Conservation (phyloP, 345 rosid species). For the thale cress (Arabidopsis thaliana) region TAIR10.1 NC_003074.8:18498001-18498500, state of each 20-base stretch:
- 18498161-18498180: constrained; percentile 80
- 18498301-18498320: constrained; percentile 77
- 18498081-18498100: constrained; percentile 97
- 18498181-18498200: constrained; percentile 72
- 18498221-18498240: constrained; percentile 89
- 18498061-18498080: constrained; percentile 82
- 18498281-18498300: constrained; percentile 79
- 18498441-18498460: constrained; percentile 8
- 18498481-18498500: constrained; percentile 8
- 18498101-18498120: constrained; percentile 85
- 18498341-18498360: constrained; percentile 91
- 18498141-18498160: constrained; percentile 74
- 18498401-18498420: background rate
- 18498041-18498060: constrained; percentile 98
- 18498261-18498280: constrained; percentile 90
- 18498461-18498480: constrained; percentile 6
- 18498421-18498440: background rate
- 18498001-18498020: constrained; percentile 77
- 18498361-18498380: constrained; percentile 69
- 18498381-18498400: constrained; percentile 31
- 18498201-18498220: constrained; percentile 88
- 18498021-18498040: constrained; percentile 97
- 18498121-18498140: constrained; percentile 80
- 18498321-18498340: constrained; percentile 88
- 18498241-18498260: constrained; percentile 82